Evolutionary conservation across 345 rosid species (phyloP).

Genomic region (Isatis tinctoria): DNA sequence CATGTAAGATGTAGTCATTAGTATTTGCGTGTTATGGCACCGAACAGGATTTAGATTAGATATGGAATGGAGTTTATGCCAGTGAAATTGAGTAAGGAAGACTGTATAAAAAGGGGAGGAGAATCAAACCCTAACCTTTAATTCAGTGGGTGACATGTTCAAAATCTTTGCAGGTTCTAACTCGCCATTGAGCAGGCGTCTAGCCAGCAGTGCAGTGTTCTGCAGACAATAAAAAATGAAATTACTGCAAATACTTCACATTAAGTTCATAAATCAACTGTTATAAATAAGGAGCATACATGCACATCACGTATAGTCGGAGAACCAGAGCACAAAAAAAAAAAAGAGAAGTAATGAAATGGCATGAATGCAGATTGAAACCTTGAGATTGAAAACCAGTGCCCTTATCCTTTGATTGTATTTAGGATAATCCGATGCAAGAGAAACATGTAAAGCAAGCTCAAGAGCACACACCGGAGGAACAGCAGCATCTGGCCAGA

Average conservation of each 20-base stretch:
- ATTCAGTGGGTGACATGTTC: slow-evolving; percentile 84
- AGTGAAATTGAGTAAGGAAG: not conserved
- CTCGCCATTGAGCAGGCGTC: slow-evolving; percentile 75
- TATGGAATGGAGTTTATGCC: not conserved
- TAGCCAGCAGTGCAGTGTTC: slow-evolving; percentile 59
- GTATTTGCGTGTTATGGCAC: not conserved
- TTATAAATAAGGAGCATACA: not conserved
- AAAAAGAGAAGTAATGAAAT: not conserved
- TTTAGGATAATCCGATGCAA: slow-evolving; percentile 72
- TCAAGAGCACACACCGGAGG: slow-evolving; percentile 73
- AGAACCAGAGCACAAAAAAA: not conserved
- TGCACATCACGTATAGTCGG: not conserved
- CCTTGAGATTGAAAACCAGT: slow-evolving; percentile 85
- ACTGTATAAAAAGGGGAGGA: not conserved
- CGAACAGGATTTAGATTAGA: not conserved
- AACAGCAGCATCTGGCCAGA: slow-evolving; percentile 93
- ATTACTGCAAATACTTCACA: not conserved
- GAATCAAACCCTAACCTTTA: slow-evolving; percentile 60
- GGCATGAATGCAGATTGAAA: slow-evolving; percentile 26
- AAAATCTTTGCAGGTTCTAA: slow-evolving; percentile 76
- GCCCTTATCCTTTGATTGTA: slow-evolving; percentile 89
- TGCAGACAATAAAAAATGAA: slow-evolving; percentile 27
- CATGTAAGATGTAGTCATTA: not conserved
- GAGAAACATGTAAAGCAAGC: slow-evolving; percentile 67
- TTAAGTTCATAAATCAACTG: not conserved